These are phyloP conservation scores for Orbilia oligospora DNA, from an alignment of 2,329 filamentous ascomycete genomes.

Conservation along the genomic window DNA sequence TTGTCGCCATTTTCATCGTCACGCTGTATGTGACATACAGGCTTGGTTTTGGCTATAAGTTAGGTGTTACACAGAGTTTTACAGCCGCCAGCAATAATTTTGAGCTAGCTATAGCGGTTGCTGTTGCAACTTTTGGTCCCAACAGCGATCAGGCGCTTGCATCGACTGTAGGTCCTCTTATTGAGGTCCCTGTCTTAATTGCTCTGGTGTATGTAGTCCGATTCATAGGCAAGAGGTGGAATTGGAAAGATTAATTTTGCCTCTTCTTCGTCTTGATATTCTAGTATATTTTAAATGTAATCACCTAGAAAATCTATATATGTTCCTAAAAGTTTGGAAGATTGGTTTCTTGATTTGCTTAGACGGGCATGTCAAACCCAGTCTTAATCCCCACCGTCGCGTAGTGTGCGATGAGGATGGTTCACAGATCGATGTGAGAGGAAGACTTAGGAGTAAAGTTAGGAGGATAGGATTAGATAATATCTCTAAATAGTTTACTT, in stretches of 20 bases:
- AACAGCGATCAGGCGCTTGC: slow-evolving; percentile 85
- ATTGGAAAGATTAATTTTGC: slow-evolving; percentile 72
- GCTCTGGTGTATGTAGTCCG: slow-evolving; percentile 81
- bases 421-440: no score
- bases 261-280: no score
- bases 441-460: no score
- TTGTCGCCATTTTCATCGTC: slow-evolving; percentile 79
- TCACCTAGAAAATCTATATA: no score
- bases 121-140: slow-evolving; percentile 83
- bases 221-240: slow-evolving; percentile 72
- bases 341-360: no score
- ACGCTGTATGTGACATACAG: slow-evolving; percentile 76
- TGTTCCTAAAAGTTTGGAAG: no score
- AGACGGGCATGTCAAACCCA: no score
- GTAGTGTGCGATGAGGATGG: no score
- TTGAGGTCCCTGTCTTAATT: slow-evolving; percentile 87
- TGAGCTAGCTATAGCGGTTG: slow-evolving; percentile 89
- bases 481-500: no score
- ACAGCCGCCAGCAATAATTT: slow-evolving; percentile 95
- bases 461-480: no score
- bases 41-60: slow-evolving; percentile 80
- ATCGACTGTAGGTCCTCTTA: slow-evolving; percentile 84
- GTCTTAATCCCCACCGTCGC: no score
- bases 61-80: slow-evolving; percentile 84
- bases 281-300: no score